Base-by-base conservation (phyloP, 257 asterid species). In the Primulina eburnea region DNA sequence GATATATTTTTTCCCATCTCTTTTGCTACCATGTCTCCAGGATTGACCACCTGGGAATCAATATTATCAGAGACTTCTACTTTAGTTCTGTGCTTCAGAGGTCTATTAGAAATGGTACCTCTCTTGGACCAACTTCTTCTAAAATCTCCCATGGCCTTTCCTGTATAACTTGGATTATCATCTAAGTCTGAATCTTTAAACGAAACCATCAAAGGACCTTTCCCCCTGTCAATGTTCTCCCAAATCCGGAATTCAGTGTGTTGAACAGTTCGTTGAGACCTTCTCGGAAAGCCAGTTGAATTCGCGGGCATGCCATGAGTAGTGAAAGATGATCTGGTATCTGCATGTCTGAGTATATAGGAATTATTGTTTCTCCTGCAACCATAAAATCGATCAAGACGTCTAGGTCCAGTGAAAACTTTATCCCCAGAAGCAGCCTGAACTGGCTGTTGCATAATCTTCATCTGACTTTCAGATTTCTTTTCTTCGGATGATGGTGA, bases 51-150 rank as follows among this genome's bases (percentile, higher is more conserved):
- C 59, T 70, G 84, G 40, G 87, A 80, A 60, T 32, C 60, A 73
- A 47, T 57, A 76, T 69, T 76, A 64, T 75, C 89, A 55, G 88
- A 74, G 69, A 67, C 70, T 29, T 80, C 96, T 7, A 78, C 29
- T 74, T 82, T 86, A 68, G 58, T 76, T 62, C 74, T 80, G 55
- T 71, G 86, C 77, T 84, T 94, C 75, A 64, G 63, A 55, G 77
- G 70, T 81, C 85, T 86, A 62, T 79, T 84, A 52, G 92, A 77
- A 64, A 82, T 20, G 70, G 84, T 81, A 69, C 84, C 84, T 80
- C 97, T 87, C 86, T 91, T 91, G 35, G 90, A 88, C 60, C 95
- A 96, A 75, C 90, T 87, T 82, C 92, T 83, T 72, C 86, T 63
- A 69, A 83, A 79, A 73, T 64, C 76, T 53, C 85, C 88, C 47